Percentiles rank a stretch among this genome's conserved stretches.
phyloP scores from a whole-genome alignment of 2,329 filamentous ascomycete genomes.

The Xylariaceae sp. region DNA sequence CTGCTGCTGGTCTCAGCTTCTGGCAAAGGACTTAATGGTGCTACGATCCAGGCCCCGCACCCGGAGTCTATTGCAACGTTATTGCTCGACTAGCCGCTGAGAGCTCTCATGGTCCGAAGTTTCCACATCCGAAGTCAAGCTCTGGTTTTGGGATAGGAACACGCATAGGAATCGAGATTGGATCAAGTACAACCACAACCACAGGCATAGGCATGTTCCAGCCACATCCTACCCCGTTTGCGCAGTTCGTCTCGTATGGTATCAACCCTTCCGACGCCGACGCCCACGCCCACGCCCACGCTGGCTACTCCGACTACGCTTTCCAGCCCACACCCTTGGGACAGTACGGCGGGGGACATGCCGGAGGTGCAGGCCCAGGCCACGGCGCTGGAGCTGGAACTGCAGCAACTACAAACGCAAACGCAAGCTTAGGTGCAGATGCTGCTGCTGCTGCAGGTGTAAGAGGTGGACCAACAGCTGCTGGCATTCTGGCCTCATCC shows the following conservation, averaged over 20 bases:
- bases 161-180: slow-evolving; percentile 1
- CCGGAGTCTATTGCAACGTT: too few species aligned
- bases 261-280: slow-evolving; percentile 28
- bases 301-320: slow-evolving; percentile 20
- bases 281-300: too few species aligned
- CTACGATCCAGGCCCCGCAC: background rate
- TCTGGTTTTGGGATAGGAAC: slow-evolving; percentile 1
- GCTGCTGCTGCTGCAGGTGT: slow-evolving; percentile 5
- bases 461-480: slow-evolving; percentile 16
- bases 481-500: slow-evolving; percentile 20
- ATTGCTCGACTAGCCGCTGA: background rate
- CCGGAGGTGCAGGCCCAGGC: slow-evolving; percentile 11
- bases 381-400: slow-evolving; percentile 7
- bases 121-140: background rate
- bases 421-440: slow-evolving; percentile 5
- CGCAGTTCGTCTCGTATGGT: slow-evolving; percentile 39
- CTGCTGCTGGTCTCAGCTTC: background rate
- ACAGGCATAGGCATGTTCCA: slow-evolving; percentile 46
- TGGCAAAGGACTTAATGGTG: slow-evolving; percentile 1
- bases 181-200: slow-evolving; percentile 16
- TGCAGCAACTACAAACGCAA: too few species aligned
- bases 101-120: background rate
- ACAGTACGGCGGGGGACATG: slow-evolving; percentile 21
- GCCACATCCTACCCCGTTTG: slow-evolving; percentile 47
- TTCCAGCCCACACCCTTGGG: slow-evolving; percentile 25